These are phyloP conservation scores for Ceratocystis albifundus DNA, from an alignment of 2,329 filamentous ascomycete species.

Conservation along the genomic window DNA sequence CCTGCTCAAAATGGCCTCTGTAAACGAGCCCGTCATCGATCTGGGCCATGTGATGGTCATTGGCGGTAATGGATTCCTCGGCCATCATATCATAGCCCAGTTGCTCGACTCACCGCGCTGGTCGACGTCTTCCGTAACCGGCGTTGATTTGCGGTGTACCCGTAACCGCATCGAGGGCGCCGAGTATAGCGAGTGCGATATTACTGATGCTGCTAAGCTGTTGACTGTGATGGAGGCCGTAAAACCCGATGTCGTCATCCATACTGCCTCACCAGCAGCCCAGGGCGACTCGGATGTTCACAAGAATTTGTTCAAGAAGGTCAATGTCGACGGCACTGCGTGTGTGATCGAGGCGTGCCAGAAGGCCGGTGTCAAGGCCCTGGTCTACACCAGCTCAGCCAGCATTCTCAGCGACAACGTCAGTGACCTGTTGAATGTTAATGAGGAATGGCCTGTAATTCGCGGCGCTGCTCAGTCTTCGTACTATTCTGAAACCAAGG, in stretches of 20 bases:
- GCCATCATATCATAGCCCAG: constrained; percentile 68
- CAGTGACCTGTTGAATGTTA: constrained; percentile 68
- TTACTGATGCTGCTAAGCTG: constrained; percentile 55
- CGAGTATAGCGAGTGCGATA: constrained; percentile 64
- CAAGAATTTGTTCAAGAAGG: constrained; percentile 57
- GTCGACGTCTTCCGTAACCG: constrained; percentile 46
- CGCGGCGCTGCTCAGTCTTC: constrained; percentile 58
- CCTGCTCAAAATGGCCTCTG: background rate
- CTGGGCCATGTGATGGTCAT: constrained; percentile 66
- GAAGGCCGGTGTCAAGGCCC: constrained; percentile 58
- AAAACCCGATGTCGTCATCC: constrained; percentile 73
- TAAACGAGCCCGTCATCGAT: constrained; percentile 23
- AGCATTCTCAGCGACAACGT: constrained; percentile 77
- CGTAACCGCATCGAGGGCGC: constrained; percentile 52
- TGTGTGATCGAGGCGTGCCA: constrained; percentile 65
- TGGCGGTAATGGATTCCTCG: constrained; percentile 74
- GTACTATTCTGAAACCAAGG: constrained; percentile 89
- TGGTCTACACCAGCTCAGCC: constrained; percentile 85
- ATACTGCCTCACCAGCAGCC: constrained; percentile 66
- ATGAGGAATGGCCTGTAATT: constrained; percentile 70
- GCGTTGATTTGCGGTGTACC: constrained; percentile 60
- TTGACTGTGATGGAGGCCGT: constrained; percentile 51
- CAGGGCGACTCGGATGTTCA: constrained; percentile 42
- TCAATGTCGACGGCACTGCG: constrained; percentile 80
- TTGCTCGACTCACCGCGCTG: constrained; percentile 42